These are phyloP conservation scores for Mycena vulgaris DNA, from an alignment of 768 basidiomycete genomes.

Conservation along the genomic window DNA sequence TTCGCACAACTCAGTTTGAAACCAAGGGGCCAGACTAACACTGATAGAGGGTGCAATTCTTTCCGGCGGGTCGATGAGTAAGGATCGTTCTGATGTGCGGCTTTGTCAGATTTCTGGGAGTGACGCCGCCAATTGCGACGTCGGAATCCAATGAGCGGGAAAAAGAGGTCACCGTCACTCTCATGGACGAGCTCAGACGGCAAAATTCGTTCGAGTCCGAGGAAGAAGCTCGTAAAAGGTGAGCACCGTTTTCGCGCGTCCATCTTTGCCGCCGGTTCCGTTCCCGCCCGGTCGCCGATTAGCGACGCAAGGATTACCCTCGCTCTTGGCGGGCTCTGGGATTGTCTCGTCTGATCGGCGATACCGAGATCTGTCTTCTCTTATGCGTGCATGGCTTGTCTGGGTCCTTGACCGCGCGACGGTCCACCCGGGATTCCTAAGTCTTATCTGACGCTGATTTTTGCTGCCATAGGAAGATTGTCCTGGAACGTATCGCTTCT, in stretches of 20 bases:
- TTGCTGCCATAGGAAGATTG: conserved; percentile 79
- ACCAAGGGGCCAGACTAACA: too few species aligned
- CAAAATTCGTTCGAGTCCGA: conserved; percentile 93
- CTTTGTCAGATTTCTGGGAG: conserved; percentile 76
- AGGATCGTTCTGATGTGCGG: conserved; percentile 21
- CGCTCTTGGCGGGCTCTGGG: conserved; percentile 15
- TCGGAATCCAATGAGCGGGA: conserved; percentile 86
- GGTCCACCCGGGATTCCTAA: background rate
- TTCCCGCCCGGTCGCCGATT: conserved; percentile 25
- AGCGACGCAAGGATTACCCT: conserved; percentile 14
- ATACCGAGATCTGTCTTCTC: conserved; percentile 9
- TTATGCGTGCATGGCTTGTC: conserved; percentile 14
- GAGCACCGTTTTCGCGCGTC: conserved; percentile 47
- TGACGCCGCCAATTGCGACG: too few species aligned
- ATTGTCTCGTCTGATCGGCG: background rate
- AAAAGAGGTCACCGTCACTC: conserved; percentile 84
- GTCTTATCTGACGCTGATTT: conserved; percentile 31
- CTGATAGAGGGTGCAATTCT: conserved; percentile 51
- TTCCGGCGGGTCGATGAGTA: conserved; percentile 1
- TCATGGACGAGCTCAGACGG: conserved; percentile 92
- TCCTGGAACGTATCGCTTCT: conserved; percentile 90
- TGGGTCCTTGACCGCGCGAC: conserved; percentile 16
- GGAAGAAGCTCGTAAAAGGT: conserved; percentile 92
- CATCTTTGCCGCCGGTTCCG: conserved; percentile 6
- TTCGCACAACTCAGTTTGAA: too few species aligned